These are phyloP conservation scores for Anacardium occidentale DNA, from an alignment of 345 rosid species.

Conservation along the genomic window DNA sequence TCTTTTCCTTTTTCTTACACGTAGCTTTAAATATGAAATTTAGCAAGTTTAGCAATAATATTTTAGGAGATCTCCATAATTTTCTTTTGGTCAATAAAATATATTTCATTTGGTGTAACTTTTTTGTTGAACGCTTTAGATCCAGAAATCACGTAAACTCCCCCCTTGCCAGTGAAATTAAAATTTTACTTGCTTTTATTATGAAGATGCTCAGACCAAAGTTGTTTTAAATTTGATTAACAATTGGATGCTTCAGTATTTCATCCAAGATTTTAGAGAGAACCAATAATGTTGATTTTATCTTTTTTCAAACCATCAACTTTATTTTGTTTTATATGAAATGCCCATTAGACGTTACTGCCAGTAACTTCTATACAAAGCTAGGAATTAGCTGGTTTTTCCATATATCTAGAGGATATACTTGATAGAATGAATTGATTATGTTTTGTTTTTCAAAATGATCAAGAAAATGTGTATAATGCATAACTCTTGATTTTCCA, in stretches of 20 bases:
- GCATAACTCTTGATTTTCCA: neutral
- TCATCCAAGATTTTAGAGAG: neutral
- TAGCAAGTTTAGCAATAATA: neutral
- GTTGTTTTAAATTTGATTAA: neutral
- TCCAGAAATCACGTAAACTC: neutral
- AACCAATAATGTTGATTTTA: neutral
- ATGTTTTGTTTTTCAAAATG: neutral
- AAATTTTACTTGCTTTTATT: neutral
- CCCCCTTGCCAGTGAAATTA: neutral
- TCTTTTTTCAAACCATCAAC: neutral
- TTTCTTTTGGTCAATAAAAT: too few species aligned
- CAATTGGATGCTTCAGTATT: neutral
- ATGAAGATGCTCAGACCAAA: neutral
- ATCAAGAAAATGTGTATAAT: neutral
- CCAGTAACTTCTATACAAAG: neutral
- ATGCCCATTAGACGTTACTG: neutral
- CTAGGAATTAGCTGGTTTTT: neutral
- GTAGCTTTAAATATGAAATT: neutral
- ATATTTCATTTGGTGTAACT: neutral
- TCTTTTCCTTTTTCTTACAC: neutral
- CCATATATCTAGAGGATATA: neutral
- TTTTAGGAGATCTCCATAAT: neutral
- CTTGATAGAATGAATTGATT: neutral
- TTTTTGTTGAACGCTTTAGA: neutral
- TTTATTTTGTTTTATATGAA: neutral